Percentiles rank a stretch among this genome's conserved stretches.
Conservation (phyloP, 352 stramenopile species). For the Phytopythium sindhum region DNA sequence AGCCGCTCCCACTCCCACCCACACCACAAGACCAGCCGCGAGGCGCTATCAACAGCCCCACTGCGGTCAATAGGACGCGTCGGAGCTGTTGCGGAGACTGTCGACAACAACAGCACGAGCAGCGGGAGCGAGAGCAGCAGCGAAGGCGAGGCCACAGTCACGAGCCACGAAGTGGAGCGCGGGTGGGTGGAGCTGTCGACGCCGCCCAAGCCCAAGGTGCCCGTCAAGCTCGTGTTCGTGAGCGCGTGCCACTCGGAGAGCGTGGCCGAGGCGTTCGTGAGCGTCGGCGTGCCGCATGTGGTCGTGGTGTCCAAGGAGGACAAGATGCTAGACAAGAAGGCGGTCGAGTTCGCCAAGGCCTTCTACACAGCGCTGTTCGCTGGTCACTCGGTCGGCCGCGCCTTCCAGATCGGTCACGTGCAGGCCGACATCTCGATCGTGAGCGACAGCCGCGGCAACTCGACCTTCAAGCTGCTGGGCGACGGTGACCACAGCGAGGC, state of each 20-base stretch:
- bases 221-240: constrained; percentile 85
- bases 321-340: constrained; percentile 85
- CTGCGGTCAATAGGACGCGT: too few relatives aligned
- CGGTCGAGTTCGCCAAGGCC: constrained; percentile 85
- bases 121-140: constrained; percentile 9
- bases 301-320: constrained; percentile 85
- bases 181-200: constrained; percentile 29
- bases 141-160: constrained; percentile 19
- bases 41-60: neutral
- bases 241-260: constrained; percentile 89
- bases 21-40: neutral
- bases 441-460: constrained; percentile 22
- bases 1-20: constrained; percentile 8
- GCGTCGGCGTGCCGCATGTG: constrained; percentile 87
- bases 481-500: constrained; percentile 67
- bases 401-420: constrained; percentile 84
- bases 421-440: constrained; percentile 67
- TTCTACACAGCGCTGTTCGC: constrained; percentile 88
- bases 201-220: constrained; percentile 29
- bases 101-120: constrained; percentile 6
- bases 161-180: constrained; percentile 43
- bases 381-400: constrained; percentile 64
- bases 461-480: constrained; percentile 80
- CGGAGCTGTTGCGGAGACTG: too few relatives aligned
- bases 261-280: constrained; percentile 86